These are phyloP conservation scores for Hypoxylon perforatum DNA, from an alignment of 495 filamentous ascomycete genomes.

Conservation along the genomic window DNA sequence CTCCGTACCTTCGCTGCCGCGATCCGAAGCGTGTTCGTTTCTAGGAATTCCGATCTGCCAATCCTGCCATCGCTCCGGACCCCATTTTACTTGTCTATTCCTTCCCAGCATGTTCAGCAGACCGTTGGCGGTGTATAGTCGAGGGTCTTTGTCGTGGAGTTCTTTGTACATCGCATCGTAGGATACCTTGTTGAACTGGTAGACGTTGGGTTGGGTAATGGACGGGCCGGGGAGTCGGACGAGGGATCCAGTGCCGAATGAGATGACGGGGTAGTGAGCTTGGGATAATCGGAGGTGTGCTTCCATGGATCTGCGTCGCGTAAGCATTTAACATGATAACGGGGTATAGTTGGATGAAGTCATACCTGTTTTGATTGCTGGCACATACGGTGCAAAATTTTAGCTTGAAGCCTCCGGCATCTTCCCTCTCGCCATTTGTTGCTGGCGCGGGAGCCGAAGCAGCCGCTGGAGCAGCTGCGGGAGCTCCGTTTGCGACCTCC, in stretches of 20 bases:
- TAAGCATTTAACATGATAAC: constrained; percentile 13
- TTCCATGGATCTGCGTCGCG: constrained; percentile 83
- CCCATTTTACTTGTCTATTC: constrained; percentile 91
- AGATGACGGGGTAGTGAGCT: constrained; percentile 92
- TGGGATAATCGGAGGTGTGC: constrained; percentile 89
- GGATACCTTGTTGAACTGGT: constrained; percentile 93
- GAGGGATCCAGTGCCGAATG: constrained; percentile 95
- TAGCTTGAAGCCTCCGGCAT: constrained; percentile 73
- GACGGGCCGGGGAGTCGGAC: constrained; percentile 94
- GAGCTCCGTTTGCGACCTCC: constrained; percentile 49
- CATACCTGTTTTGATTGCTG: constrained; percentile 92
- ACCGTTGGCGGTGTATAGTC: constrained; percentile 91
- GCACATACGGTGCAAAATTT: constrained; percentile 99
- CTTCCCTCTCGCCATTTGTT: constrained; percentile 54
- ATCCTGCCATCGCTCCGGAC: constrained; percentile 97
- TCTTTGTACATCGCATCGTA: constrained; percentile 94
- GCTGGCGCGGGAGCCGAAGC: constrained; percentile 38
- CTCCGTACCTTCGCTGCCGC: constrained; percentile 82
- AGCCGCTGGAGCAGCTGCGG: constrained; percentile 31
- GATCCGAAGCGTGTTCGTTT: constrained; percentile 69
- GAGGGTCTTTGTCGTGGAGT: constrained; percentile 82
- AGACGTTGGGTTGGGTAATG: constrained; percentile 94
- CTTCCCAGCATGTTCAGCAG: constrained; percentile 94
- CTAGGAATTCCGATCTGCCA: constrained; percentile 91
- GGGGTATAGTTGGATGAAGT: constrained; percentile 4